Percentiles rank a stretch among this genome's conserved stretches.
Evolutionary conservation across 139 green algal species (phyloP).

Genomic region (Chlorella sorokiniana): DNA sequence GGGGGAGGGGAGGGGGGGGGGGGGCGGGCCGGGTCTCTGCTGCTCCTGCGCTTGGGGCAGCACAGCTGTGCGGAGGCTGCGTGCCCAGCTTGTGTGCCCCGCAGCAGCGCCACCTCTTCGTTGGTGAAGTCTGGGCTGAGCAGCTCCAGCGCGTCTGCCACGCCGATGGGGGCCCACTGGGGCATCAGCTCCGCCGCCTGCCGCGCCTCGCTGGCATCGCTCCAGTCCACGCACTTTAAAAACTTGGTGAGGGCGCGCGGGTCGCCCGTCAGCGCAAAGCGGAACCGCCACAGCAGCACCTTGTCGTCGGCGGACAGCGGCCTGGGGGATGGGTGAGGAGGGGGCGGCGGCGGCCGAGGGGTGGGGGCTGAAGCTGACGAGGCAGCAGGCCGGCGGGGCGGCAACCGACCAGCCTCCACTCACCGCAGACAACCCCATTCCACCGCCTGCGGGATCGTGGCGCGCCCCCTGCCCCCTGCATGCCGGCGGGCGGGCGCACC

Average conservation of each 20-base stretch:
- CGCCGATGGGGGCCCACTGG: constrained; percentile 81
- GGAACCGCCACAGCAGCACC: constrained; percentile 89
- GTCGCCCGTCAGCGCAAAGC: constrained; percentile 76
- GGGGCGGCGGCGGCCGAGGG: not conserved
- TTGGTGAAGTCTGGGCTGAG: constrained; percentile 88
- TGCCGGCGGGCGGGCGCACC: not conserved
- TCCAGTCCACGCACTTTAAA: constrained; percentile 88
- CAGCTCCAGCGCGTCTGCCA: constrained; percentile 92
- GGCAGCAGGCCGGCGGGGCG: no score
- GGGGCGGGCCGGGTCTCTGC: not conserved
- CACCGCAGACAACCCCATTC: no score
- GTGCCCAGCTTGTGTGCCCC: not conserved
- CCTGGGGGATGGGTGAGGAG: constrained; percentile 46
- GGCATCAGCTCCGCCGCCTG: constrained; percentile 86
- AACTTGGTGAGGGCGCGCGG: constrained; percentile 76
- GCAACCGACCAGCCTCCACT: no score
- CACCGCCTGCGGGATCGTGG: no score
- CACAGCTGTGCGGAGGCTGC: not conserved
- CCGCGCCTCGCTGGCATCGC: constrained; percentile 76
- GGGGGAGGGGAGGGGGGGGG: not conserved
- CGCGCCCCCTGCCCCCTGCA: not conserved
- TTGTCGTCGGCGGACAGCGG: constrained; percentile 64
- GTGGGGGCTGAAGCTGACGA: not conserved
- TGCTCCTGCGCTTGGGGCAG: no score
- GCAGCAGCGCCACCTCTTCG: constrained; percentile 54